A percentile compares a stretch with the other conserved stretches of the same genome.
phyloP scores from a whole-genome alignment of 2,329 filamentous ascomycete genomes.

The Lachnum nothofagi region DNA sequence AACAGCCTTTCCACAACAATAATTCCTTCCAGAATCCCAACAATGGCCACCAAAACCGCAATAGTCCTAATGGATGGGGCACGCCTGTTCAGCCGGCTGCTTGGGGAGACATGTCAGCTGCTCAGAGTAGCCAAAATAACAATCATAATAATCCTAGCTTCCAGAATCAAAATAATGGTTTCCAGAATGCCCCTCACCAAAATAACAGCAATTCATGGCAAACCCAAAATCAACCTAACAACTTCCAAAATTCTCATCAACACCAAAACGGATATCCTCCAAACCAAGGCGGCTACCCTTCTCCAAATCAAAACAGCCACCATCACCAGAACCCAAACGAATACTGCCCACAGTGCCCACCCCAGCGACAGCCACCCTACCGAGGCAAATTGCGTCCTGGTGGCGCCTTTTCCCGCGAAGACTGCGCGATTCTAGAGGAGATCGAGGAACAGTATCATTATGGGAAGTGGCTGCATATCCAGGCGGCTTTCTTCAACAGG shows the following conservation, averaged over 20 bases:
- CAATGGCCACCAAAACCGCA: too few species aligned
- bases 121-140: too few species aligned
- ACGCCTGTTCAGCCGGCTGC: too few species aligned
- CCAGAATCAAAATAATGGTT: too few species aligned
- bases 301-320: not conserved
- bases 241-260: not conserved
- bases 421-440: conserved; percentile 29
- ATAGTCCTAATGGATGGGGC: too few species aligned
- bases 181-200: too few species aligned
- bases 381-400: not conserved
- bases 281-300: not conserved
- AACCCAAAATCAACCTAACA: not conserved
- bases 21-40: too few species aligned
- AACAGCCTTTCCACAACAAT: not conserved
- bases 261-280: not conserved
- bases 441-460: conserved; percentile 22
- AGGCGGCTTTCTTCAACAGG: conserved; percentile 31
- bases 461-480: conserved; percentile 31
- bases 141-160: too few species aligned
- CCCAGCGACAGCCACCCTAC: not conserved
- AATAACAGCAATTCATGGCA: not conserved
- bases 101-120: too few species aligned
- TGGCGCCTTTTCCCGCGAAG: conserved; percentile 23
- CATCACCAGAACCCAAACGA: not conserved
- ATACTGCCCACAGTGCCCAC: not conserved